These are phyloP conservation scores for Pseudogymnoascus sp. DNA, from an alignment of 2,329 filamentous ascomycete species.

Conservation along the genomic window DNA sequence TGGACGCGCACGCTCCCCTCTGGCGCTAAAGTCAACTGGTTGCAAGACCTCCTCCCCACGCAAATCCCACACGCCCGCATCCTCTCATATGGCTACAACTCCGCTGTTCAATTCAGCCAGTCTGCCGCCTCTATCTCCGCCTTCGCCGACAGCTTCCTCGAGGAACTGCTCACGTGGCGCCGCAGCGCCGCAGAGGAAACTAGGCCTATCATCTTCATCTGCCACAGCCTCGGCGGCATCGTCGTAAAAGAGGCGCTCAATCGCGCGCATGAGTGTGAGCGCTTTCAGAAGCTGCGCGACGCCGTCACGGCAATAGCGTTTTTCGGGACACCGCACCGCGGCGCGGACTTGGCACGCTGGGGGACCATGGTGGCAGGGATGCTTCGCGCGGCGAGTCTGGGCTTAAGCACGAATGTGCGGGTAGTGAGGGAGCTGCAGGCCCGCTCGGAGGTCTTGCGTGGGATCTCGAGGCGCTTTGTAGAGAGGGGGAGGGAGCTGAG, in stretches of 20 bases:
- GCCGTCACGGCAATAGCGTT: not conserved
- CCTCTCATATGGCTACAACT: conserved; percentile 17
- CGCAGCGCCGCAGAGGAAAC: not conserved
- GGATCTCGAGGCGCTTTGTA: too few relatives aligned
- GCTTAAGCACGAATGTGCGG: too few relatives aligned
- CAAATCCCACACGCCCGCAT: conserved; percentile 14
- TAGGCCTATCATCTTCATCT: conserved; percentile 1
- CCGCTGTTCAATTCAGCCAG: not conserved
- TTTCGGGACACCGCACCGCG: not conserved
- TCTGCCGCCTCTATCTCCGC: not conserved
- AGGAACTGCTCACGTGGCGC: not conserved
- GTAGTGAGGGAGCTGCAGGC: too few relatives aligned
- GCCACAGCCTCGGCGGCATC: not conserved
- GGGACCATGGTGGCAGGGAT: not conserved
- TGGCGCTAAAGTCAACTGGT: conserved; percentile 25
- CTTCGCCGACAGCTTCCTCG: not conserved
- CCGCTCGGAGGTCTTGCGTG: too few relatives aligned
- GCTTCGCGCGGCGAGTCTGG: too few relatives aligned
- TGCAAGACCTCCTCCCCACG: conserved; percentile 13
- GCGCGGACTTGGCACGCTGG: not conserved
- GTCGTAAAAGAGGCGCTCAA: not conserved
- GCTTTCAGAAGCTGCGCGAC: not conserved
- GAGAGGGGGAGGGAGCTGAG: too few relatives aligned
- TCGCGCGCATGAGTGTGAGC: not conserved
- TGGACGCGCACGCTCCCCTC: conserved; percentile 32